Percentiles rank a stretch among this genome's conserved stretches.
These are phyloP conservation scores for Talaromyces sp. DNA, from an alignment of 2,329 filamentous ascomycete species.

Conservation along the genomic window DNA sequence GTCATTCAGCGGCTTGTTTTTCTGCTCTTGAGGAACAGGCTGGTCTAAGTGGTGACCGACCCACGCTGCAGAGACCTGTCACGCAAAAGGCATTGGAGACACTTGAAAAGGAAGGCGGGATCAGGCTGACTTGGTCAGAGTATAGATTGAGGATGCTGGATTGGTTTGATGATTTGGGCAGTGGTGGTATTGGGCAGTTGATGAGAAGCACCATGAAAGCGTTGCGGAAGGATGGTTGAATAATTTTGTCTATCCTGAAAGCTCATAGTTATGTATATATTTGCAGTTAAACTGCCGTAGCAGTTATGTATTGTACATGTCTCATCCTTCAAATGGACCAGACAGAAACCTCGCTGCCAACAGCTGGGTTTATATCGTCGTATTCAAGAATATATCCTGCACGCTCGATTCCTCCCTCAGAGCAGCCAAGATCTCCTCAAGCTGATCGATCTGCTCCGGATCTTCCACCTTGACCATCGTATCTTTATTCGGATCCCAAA, in stretches of 20 bases:
- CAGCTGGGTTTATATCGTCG: constrained; percentile 23
- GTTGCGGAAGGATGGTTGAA: constrained; percentile 50
- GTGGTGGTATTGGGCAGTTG: constrained; percentile 64
- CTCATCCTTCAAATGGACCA: not conserved
- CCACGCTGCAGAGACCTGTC: constrained; percentile 52
- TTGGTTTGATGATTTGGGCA: constrained; percentile 62
- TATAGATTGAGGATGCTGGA: constrained; percentile 71
- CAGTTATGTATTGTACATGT: not conserved
- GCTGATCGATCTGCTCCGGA: constrained; percentile 51
- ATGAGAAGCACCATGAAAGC: constrained; percentile 81
- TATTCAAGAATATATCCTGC: constrained; percentile 75
- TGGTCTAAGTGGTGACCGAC: constrained; percentile 19
- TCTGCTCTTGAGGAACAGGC: constrained; percentile 45
- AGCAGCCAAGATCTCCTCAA: constrained; percentile 56
- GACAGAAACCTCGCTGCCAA: not conserved
- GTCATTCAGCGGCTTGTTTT: constrained; percentile 48
- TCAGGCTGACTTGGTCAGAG: constrained; percentile 67
- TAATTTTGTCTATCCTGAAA: not conserved
- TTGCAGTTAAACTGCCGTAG: not conserved
- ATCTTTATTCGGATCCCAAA: constrained; percentile 81
- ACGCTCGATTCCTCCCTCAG: constrained; percentile 67
- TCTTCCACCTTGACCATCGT: constrained; percentile 64
- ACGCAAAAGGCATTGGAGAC: constrained; percentile 63
- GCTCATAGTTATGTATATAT: not conserved
- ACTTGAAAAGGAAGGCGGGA: constrained; percentile 63